These are phyloP conservation scores for Microcos paniculata DNA, from an alignment of 345 rosid species.

Conservation along the genomic window DNA sequence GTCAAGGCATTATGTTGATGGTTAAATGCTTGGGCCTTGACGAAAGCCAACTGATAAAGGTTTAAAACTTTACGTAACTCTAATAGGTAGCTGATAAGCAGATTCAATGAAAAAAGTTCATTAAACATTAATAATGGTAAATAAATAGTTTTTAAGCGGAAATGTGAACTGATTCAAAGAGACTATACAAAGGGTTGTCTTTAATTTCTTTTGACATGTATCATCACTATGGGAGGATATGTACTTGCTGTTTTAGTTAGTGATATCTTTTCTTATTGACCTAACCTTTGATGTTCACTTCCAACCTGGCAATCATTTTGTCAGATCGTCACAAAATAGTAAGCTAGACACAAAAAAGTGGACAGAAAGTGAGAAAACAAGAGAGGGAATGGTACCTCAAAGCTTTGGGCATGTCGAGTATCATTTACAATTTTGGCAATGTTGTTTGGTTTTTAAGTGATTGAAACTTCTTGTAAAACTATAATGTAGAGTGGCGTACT, in stretches of 20 bases:
- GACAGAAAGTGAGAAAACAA: not conserved
- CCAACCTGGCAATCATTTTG: not conserved
- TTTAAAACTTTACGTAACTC: too few species aligned
- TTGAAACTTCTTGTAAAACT: not conserved
- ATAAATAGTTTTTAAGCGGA: too few species aligned
- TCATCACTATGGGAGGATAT: not conserved
- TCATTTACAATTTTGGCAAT: not conserved
- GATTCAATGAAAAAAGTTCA: too few species aligned
- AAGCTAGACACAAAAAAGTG: not conserved
- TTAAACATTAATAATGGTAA: too few species aligned
- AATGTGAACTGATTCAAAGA: too few species aligned
- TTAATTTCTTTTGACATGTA: not conserved
- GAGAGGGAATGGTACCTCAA: not conserved
- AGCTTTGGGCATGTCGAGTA: not conserved
- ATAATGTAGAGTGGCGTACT: slow-evolving; percentile 64
- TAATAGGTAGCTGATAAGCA: too few species aligned
- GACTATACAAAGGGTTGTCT: too few species aligned
- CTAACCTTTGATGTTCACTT: not conserved
- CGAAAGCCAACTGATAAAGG: too few species aligned
- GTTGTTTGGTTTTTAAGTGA: not conserved
- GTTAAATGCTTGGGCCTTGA: too few species aligned
- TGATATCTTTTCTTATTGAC: too few species aligned
- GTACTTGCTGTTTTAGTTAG: not conserved
- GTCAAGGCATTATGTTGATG: too few species aligned
- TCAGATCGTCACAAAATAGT: not conserved